These are phyloP conservation scores for Populus ilicifolia DNA, from an alignment of 345 rosid genomes.

Conservation along the genomic window DNA sequence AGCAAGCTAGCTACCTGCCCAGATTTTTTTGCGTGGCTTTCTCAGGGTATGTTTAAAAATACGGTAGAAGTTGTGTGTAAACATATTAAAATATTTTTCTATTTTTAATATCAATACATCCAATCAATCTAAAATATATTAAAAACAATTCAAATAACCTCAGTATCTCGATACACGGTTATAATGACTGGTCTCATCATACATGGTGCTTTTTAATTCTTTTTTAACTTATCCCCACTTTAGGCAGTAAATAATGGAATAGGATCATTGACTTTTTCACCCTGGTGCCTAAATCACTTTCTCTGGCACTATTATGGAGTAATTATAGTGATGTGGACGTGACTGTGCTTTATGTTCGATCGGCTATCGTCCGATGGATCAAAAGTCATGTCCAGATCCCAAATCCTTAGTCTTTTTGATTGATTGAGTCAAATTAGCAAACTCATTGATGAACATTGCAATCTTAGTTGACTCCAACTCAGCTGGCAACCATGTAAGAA, in stretches of 20 bases:
- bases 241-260: conserved; percentile 4
- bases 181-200: conserved; percentile 3
- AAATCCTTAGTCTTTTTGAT: neutral
- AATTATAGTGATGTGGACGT: conserved; percentile 25
- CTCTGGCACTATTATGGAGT: conserved; percentile 10
- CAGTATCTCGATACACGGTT: neutral
- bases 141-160: too few species aligned
- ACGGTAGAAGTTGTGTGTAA: too few species aligned
- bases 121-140: too few species aligned
- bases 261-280: conserved; percentile 28
- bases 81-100: too few species aligned
- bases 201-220: neutral
- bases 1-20: neutral
- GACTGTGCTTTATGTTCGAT: neutral
- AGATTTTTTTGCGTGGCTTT: too few species aligned
- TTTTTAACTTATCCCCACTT: conserved; percentile 20
- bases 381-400: neutral
- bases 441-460: neutral
- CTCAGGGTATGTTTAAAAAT: too few species aligned
- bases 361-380: neutral
- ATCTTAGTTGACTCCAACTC: neutral
- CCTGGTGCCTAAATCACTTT: conserved; percentile 26
- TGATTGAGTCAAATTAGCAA: neutral
- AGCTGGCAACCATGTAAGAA: neutral
- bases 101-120: too few species aligned